Conservation (phyloP, 1,284 basidiomycete species). For the Ganoderma multipileum region DNA sequence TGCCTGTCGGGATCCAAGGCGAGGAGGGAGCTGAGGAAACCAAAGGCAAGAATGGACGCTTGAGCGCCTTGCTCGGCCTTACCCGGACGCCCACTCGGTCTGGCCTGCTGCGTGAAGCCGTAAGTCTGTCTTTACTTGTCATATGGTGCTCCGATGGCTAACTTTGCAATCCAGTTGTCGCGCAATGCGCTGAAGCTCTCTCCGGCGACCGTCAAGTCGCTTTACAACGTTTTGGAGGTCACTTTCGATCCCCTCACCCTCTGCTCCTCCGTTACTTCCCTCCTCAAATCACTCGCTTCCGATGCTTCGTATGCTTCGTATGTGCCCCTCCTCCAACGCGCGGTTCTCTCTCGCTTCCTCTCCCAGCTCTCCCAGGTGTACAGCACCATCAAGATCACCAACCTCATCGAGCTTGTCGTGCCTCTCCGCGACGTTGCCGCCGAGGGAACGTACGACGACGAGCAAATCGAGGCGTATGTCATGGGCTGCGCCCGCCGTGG, state of each 20-base stretch:
- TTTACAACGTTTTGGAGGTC: constrained; percentile 93
- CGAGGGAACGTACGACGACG: constrained; percentile 64
- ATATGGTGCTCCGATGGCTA: constrained; percentile 11
- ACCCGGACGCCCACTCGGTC: constrained; percentile 87
- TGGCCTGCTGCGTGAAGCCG: constrained; percentile 86
- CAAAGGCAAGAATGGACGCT: constrained; percentile 77
- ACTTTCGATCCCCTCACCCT: constrained; percentile 96
- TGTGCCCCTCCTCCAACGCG: constrained; percentile 90
- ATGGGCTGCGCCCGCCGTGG: constrained; percentile 92
- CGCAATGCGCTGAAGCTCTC: constrained; percentile 89
- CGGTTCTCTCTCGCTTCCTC: constrained; percentile 93
- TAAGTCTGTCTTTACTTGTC: constrained; percentile 46
- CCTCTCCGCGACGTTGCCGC: constrained; percentile 68
- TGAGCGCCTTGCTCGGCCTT: constrained; percentile 90
- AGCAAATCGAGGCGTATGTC: constrained; percentile 90
- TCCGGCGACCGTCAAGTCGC: constrained; percentile 75
- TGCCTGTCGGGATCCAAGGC: constrained; percentile 82
- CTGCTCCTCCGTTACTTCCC: constrained; percentile 83
- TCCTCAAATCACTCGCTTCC: constrained; percentile 72
- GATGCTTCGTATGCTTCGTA: constrained; percentile 78
- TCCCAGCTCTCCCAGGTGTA: constrained; percentile 96
- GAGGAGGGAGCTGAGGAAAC: constrained; percentile 71
- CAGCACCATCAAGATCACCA: constrained; percentile 84
- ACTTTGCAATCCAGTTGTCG: constrained; percentile 59
- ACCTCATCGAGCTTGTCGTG: constrained; percentile 78